Conservation (phyloP, 345 rosid genomes). For the Fremontodendron californicum region DNA sequence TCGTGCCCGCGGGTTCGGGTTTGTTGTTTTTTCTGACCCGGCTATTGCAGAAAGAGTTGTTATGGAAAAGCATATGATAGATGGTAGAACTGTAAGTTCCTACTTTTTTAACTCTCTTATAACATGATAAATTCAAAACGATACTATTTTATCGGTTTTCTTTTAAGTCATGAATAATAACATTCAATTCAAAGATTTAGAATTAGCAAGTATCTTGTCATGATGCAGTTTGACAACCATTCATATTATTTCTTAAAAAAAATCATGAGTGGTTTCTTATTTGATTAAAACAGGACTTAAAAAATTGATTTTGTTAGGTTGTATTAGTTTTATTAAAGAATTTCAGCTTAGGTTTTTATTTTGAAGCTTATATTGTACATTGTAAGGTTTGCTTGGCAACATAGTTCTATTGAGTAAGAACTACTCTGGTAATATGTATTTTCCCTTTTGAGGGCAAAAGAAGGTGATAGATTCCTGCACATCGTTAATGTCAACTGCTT, state of each 20-base stretch:
- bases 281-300: background rate
- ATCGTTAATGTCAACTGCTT: background rate
- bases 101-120: constrained; percentile 3
- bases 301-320: background rate
- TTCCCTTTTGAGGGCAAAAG: background rate
- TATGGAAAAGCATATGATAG: constrained; percentile 65
- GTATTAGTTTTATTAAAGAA: background rate
- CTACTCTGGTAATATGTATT: constrained; percentile 1
- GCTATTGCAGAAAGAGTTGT: constrained; percentile 75
- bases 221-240: background rate
- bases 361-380: background rate
- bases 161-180: background rate
- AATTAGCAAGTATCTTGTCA: background rate
- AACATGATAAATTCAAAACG: constrained; percentile 9
- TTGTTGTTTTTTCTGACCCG: constrained; percentile 78
- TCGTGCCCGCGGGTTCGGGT: constrained; percentile 96
- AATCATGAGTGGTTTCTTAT: background rate
- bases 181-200: background rate
- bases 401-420: constrained; percentile 13
- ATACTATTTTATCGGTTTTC: constrained; percentile 6
- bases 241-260: background rate
- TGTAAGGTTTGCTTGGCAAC: constrained; percentile 1
- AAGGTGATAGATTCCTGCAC: background rate
- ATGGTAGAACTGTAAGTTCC: constrained; percentile 77
- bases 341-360: constrained; percentile 2